Base-by-base conservation (phyloP, 1,284 basidiomycete species). In the Fistulinella cinereoalba region DNA sequence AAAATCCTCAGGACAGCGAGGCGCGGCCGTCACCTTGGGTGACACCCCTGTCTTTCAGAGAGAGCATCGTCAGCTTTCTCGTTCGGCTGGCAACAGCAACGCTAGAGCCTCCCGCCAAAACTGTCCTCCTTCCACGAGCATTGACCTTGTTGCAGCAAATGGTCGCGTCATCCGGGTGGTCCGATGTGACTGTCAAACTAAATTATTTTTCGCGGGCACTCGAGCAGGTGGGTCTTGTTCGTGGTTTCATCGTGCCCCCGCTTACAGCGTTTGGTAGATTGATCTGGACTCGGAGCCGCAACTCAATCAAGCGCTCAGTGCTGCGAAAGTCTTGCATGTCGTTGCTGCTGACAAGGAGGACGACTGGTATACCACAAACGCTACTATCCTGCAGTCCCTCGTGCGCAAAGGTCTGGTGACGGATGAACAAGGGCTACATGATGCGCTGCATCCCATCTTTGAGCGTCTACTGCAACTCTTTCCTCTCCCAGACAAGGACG, bases 61-160 rank as follows among this genome's bases (percentile, higher is more conserved):
- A 97, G 67, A 87, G 85, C 51, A 86, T 97, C 68, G 87, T 98
- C 53, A 95, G 91, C 68, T 97, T 95, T 68, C 77, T 99, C 23
- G 85, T 99, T 19, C 86, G 95, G 43, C 79, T 98, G 44, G 85
- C 81, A 6, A 85, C 92, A n/a, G 76, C 84, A 19, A 77, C 82
- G 6, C 75, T 67, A 38, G 94, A 98, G 45, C 74, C 79, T 6
- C 73, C 82, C 22, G 73, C 79, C 13, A 80, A 81, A 46, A 75
- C 72, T 19, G 76, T 79, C 18, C 74, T 95, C 16, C 78, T 91
- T 34, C 79, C 86, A 34, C 83, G 91, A 50, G 92, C 92, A 0
- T 74, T 97, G 42, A 71, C 77, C 6, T 72, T 97, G n/a, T 76
- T 99, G 49, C 85, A 88, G 60, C 76, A 82, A 55, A 84, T 97